These are phyloP conservation scores for Dothideomycetes sp. DNA, from an alignment of 2,329 filamentous ascomycete species.

Conservation along the genomic window DNA sequence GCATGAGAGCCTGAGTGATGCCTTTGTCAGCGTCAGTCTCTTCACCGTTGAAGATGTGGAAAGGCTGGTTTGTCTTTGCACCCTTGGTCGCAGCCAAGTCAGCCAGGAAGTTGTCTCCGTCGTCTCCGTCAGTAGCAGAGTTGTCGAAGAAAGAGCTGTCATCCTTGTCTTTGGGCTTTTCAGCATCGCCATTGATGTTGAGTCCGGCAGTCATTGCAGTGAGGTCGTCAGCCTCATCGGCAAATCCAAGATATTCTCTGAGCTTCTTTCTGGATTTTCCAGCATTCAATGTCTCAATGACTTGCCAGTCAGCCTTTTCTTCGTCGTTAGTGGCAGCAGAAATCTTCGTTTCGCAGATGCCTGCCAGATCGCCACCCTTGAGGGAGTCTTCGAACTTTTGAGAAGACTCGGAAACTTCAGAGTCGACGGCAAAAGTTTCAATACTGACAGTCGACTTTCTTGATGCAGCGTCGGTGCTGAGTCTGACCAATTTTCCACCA, in stretches of 20 bases:
- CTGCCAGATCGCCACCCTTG: slow-evolving; percentile 63
- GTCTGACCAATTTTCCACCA: slow-evolving; percentile 79
- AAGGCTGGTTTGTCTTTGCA: slow-evolving; percentile 87
- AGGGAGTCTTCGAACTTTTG: slow-evolving; percentile 80
- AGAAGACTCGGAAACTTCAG: slow-evolving; percentile 71
- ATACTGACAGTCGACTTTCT: slow-evolving; percentile 69
- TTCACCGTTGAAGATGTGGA: slow-evolving; percentile 76
- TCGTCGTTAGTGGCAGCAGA: slow-evolving; percentile 70
- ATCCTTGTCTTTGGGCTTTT: slow-evolving; percentile 21
- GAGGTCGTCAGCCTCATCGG: slow-evolving; percentile 44
- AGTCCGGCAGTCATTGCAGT: slow-evolving; percentile 33
- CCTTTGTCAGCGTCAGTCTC: slow-evolving; percentile 76
- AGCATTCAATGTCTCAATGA: slow-evolving; percentile 79
- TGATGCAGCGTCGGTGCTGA: slow-evolving; percentile 57
- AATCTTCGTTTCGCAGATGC: slow-evolving; percentile 73
- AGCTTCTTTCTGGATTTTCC: slow-evolving; percentile 80
- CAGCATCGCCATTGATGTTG: slow-evolving; percentile 48
- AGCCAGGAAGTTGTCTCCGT: slow-evolving; percentile 78
- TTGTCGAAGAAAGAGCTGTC: slow-evolving; percentile 64
- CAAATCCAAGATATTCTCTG: slow-evolving; percentile 83
- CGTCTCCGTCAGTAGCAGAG: slow-evolving; percentile 43
- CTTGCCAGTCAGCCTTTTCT: slow-evolving; percentile 92
- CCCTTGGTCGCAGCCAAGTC: slow-evolving; percentile 80
- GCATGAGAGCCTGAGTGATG: slow-evolving; percentile 78
- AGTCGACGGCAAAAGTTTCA: slow-evolving; percentile 80